A percentile compares a stretch with the other conserved stretches of the same genome.
Conservation (phyloP, 257 asterid genomes). For the Cruciata laevipes region DNA sequence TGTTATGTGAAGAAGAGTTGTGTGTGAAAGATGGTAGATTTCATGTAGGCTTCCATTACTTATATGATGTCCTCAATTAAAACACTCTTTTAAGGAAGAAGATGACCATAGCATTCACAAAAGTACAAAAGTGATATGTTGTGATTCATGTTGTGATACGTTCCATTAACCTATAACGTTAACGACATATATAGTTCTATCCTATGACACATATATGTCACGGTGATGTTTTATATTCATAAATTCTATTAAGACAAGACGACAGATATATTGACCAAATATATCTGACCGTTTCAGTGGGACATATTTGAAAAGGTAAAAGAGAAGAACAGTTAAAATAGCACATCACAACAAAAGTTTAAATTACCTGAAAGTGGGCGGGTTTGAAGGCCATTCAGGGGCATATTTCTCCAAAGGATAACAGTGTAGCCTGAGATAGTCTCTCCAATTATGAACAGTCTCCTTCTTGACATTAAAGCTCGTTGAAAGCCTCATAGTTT, state of each 20-base stretch:
- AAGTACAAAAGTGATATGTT: too few species aligned
- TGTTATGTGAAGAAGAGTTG: background rate
- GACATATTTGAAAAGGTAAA: background rate
- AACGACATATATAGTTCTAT: background rate
- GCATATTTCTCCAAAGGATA: constrained; percentile 62
- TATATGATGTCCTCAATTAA: background rate
- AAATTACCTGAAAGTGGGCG: constrained; percentile 60
- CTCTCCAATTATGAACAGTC: constrained; percentile 87
- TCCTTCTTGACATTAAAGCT: constrained; percentile 68
- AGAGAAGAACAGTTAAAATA: too few species aligned
- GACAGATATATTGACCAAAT: background rate
- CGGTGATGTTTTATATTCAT: background rate
- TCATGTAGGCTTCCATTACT: background rate
- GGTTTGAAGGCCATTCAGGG: constrained; percentile 77
- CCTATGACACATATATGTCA: too few species aligned
- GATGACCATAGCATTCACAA: background rate
- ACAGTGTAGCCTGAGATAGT: constrained; percentile 86
- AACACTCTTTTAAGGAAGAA: background rate
- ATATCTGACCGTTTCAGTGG: background rate
- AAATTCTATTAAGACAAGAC: too few species aligned
- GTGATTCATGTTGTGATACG: too few species aligned
- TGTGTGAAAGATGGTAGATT: background rate
- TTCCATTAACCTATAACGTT: too few species aligned
- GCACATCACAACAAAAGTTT: background rate
- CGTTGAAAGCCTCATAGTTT: constrained; percentile 70